Base-by-base conservation (phyloP, 2,329 filamentous ascomycete species). In the Stemphylium beticola region DNA sequence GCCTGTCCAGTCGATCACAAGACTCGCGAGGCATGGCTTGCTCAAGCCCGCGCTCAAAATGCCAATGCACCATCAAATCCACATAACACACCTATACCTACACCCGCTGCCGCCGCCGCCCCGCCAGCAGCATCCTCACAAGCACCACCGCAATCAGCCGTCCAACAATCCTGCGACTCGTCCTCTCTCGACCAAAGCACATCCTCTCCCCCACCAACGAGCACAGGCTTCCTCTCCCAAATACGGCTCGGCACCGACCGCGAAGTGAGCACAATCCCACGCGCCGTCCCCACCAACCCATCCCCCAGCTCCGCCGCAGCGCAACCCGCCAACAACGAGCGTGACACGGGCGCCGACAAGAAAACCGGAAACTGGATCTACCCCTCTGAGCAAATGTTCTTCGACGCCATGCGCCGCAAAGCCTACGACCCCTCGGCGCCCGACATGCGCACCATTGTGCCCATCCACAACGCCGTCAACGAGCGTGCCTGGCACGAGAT, bases 401-500 rank as follows among this genome's bases (percentile, higher is more conserved):
- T 98, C 79, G 91, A 96, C 42, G 95, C 95, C 39, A 93, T 99
- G 87, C 87, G 89, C 80, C 88, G 93, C 72, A 99, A 99, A 77
- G 89, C 88, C 38, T 88, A 92, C 79, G 85, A 87, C 57, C 87
- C 85, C 26, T 79, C 82, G 12, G 85, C 85, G 0, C 80, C 83
- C 5, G 92, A 96, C 76, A 97, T 97, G 88, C 88, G 85, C 68
- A 90, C 90, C 31, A 93, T 98, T 31, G 93, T 98, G 49, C 95
- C 92, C 2, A 98, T 98, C 68, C 95, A 99, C 79, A 99, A 99
- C 74, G 95, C 95, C 39, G 95, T 99, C 59, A 99, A 99, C 77
- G 95, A 99, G 83, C 83, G 91, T 37, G 95, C 95, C 0, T 99
- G 95, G 95, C 82, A 85, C 59, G 90, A 98, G 78, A 98, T 99